phyloP scores from a whole-genome alignment of 768 basidiomycete genomes.

The Mrakia frigida region DNA sequence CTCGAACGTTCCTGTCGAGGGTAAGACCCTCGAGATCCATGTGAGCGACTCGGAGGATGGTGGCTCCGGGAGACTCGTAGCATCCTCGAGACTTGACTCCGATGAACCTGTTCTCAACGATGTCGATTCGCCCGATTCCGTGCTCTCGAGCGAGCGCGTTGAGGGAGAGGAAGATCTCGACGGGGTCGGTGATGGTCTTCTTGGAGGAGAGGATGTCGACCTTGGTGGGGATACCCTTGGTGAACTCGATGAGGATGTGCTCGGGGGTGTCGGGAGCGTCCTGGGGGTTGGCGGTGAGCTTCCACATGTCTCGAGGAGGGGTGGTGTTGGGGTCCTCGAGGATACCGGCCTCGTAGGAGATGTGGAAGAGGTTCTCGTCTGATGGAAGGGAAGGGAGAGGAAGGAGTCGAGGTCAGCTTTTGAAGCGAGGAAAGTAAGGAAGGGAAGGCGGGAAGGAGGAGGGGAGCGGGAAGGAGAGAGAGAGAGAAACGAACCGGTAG shows the following conservation, averaged over 20 bases:
- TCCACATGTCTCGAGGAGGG: constrained; percentile 98
- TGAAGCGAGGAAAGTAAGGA: not conserved
- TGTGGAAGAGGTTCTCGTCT: constrained; percentile 99
- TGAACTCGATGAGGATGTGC: constrained; percentile 76
- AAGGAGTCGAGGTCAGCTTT: not conserved
- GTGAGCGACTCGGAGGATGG: constrained; percentile 90
- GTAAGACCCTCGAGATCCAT: constrained; percentile 95
- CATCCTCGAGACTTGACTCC: constrained; percentile 99
- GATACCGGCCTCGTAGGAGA: constrained; percentile 98
- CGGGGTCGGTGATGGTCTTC: constrained; percentile 68
- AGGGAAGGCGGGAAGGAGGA: not conserved
- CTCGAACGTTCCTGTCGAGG: constrained; percentile 94
- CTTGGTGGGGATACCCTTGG: constrained; percentile 77
- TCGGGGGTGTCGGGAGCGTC: constrained; percentile 74
- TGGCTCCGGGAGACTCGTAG: constrained; percentile 95
- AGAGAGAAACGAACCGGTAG: constrained; percentile 53
- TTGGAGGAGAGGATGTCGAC: constrained; percentile 52
- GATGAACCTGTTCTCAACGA: constrained; percentile 99
- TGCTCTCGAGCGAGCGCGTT: constrained; percentile 91
- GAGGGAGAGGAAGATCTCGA: constrained; percentile 86
- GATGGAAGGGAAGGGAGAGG: not conserved
- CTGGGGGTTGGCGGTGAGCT: constrained; percentile 79
- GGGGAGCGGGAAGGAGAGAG: not conserved
- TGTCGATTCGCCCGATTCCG: constrained; percentile 94
- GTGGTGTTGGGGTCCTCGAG: constrained; percentile 94